A percentile compares a stretch with the other conserved stretches of the same genome.
Evolutionary conservation across 148 eudicot genomes (phyloP).

Genomic region (Pharnaceum exiguum): DNA sequence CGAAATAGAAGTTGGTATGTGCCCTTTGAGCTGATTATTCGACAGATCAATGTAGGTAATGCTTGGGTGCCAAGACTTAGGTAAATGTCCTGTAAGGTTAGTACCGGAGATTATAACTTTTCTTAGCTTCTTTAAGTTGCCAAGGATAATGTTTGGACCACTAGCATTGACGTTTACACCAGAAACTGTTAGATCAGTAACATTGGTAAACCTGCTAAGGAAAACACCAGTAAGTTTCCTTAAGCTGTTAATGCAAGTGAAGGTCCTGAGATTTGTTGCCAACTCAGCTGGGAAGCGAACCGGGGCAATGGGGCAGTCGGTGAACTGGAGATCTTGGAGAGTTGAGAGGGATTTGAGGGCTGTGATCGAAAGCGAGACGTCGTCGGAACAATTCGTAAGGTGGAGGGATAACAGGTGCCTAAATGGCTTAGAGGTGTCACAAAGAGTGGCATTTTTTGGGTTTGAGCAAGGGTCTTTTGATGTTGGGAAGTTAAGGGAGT

Average conservation of each 20-base stretch:
- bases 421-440: slow-evolving; percentile 59
- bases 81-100: slow-evolving; percentile 58
- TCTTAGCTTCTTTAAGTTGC: slow-evolving; percentile 21
- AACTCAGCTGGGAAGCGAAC: slow-evolving; percentile 23
- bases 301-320: slow-evolving; percentile 40
- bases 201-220: slow-evolving; percentile 31
- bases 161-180: slow-evolving; percentile 39
- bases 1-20: slow-evolving; percentile 46
- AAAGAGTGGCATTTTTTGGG: slow-evolving; percentile 35
- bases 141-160: slow-evolving; percentile 46
- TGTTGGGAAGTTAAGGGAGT: slow-evolving; percentile 59
- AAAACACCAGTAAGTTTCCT: slow-evolving; percentile 29
- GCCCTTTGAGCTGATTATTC: slow-evolving; percentile 45
- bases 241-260: slow-evolving; percentile 35
- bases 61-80: slow-evolving; percentile 53
- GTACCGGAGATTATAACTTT: slow-evolving; percentile 42
- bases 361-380: slow-evolving; percentile 45
- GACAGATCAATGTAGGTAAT: slow-evolving; percentile 62
- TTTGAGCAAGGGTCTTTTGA: slow-evolving; percentile 61
- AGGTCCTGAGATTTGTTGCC: slow-evolving; percentile 28
- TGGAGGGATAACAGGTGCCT: slow-evolving; percentile 56
- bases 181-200: slow-evolving; percentile 43
- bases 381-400: slow-evolving; percentile 56
- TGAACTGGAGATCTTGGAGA: slow-evolving; percentile 41
- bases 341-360: slow-evolving; percentile 65